Percentiles rank a stretch among this genome's conserved stretches.
These are phyloP conservation scores for Ogataea thermomethanolica DNA, from an alignment of 805 yeast species.

Conservation along the genomic window DNA sequence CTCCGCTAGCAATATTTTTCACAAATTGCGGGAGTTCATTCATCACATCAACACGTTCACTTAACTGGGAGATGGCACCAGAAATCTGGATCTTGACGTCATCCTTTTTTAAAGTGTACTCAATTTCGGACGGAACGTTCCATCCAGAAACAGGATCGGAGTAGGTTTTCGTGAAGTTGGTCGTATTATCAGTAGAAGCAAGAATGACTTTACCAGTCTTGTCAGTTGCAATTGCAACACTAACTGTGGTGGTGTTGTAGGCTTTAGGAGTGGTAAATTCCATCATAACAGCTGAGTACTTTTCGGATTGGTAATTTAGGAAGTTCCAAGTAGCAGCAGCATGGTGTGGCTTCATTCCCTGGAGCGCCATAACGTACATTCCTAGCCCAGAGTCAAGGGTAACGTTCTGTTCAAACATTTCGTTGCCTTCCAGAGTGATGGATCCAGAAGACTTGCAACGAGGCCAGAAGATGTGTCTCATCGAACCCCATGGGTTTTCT, in stretches of 20 bases:
- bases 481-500: conserved; percentile 90
- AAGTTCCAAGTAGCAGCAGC: conserved; percentile 98
- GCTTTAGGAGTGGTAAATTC: conserved; percentile 93
- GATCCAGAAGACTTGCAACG: conserved; percentile 71
- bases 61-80: conserved; percentile 60
- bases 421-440: conserved; percentile 41
- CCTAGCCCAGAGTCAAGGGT: conserved; percentile 42
- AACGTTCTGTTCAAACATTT: conserved; percentile 16
- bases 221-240: conserved; percentile 70
- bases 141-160: conserved; percentile 85
- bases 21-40: conserved; percentile 93
- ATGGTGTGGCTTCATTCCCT: conserved; percentile 99
- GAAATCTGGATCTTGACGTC: conserved; percentile 47
- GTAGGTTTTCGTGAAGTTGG: conserved; percentile 52
- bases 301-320: conserved; percentile 76
- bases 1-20: conserved; percentile 88
- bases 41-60: conserved; percentile 97
- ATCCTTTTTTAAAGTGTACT: conserved; percentile 47
- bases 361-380: conserved; percentile 94
- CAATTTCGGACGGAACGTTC: conserved; percentile 75
- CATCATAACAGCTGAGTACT: conserved; percentile 78
- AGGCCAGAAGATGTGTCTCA: conserved; percentile 98
- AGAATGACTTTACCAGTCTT: conserved; percentile 56
- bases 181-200: conserved; percentile 63
- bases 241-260: conserved; percentile 78